A percentile compares a stretch with the other conserved stretches of the same genome.
Conservation (phyloP, 768 basidiomycete species). For the Boletus subcaerulescens region DNA sequence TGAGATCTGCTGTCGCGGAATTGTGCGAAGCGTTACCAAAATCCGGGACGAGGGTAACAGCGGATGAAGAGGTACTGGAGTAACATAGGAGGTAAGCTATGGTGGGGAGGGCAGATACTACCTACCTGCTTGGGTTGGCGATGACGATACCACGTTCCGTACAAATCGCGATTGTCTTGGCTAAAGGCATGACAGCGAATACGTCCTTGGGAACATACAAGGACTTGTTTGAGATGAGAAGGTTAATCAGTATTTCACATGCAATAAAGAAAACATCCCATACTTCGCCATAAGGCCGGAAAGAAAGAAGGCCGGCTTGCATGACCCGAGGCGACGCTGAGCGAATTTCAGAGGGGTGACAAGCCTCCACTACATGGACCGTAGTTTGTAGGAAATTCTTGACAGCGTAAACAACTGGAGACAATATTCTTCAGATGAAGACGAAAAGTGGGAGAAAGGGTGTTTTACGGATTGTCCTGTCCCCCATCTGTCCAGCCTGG, state of each 20-base stretch:
- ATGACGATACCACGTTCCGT: slow-evolving; percentile 64
- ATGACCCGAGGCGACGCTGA: slow-evolving; percentile 35
- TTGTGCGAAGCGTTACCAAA: slow-evolving; percentile 41
- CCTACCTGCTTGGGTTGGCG: slow-evolving; percentile 66
- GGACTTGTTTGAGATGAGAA: slow-evolving; percentile 38
- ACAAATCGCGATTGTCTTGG: slow-evolving; percentile 63
- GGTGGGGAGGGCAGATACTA: background rate
- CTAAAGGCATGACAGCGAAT: slow-evolving; percentile 54
- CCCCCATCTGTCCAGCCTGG: slow-evolving; percentile 50
- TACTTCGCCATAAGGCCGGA: slow-evolving; percentile 67
- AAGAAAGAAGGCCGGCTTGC: slow-evolving; percentile 37
- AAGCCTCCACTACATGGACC: slow-evolving; percentile 59
- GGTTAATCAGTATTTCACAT: background rate
- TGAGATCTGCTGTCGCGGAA: slow-evolving; percentile 48
- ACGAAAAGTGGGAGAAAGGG: background rate
- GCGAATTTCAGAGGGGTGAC: slow-evolving; percentile 38
- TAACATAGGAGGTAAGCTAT: background rate
- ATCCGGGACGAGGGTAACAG: slow-evolving; percentile 56
- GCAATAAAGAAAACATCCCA: slow-evolving; percentile 18
- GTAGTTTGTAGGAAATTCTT: slow-evolving; percentile 60
- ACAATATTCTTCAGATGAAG: slow-evolving; percentile 4
- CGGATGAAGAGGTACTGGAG: slow-evolving; percentile 40
- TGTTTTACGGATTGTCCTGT: slow-evolving; percentile 54
- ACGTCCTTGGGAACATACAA: slow-evolving; percentile 73
- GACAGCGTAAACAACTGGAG: slow-evolving; percentile 63